phyloP scores from a whole-genome alignment of 306 rosid species.

The Senna siamea region DNA sequence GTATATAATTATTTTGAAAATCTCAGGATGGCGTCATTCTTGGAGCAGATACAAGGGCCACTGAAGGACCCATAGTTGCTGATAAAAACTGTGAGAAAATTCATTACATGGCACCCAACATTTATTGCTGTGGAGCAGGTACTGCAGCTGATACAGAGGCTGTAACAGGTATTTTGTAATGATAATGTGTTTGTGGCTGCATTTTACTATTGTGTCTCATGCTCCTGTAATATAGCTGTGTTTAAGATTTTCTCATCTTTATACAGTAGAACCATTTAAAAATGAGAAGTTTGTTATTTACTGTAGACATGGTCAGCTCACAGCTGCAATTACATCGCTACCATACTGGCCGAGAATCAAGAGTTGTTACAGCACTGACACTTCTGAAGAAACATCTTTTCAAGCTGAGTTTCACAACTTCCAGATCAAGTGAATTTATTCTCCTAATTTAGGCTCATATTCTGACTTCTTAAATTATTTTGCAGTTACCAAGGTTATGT shows the following conservation, averaged over 20 bases:
- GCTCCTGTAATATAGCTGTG: not conserved
- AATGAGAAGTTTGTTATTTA: conserved; percentile 38
- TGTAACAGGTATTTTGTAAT: conserved; percentile 73
- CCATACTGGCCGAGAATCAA: conserved; percentile 82
- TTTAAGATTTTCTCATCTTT: conserved; percentile 12
- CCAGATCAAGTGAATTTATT: not conserved
- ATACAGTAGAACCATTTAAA: conserved; percentile 7
- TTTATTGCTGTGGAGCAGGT: conserved; percentile 98
- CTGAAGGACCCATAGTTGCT: conserved; percentile 91
- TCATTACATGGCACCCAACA: conserved; percentile 97
- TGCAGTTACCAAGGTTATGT: conserved; percentile 87
- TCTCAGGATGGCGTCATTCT: conserved; percentile 93
- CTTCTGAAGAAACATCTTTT: conserved; percentile 60
- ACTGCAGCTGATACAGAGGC: conserved; percentile 99
- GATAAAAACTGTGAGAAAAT: conserved; percentile 97
- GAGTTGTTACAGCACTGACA: conserved; percentile 56
- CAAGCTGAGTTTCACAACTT: conserved; percentile 50
- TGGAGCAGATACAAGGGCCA: conserved; percentile 98
- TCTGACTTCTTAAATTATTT: conserved; percentile 30
- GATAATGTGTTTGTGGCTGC: not conserved
- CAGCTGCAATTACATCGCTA: conserved; percentile 92
- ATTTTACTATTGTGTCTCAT: no score
- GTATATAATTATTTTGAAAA: not conserved
- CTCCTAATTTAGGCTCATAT: conserved; percentile 4
- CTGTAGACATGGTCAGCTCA: conserved; percentile 92